Evolutionary conservation across 2,329 filamentous ascomycete species (phyloP).

Genomic region (Xylariaceae sp.): DNA sequence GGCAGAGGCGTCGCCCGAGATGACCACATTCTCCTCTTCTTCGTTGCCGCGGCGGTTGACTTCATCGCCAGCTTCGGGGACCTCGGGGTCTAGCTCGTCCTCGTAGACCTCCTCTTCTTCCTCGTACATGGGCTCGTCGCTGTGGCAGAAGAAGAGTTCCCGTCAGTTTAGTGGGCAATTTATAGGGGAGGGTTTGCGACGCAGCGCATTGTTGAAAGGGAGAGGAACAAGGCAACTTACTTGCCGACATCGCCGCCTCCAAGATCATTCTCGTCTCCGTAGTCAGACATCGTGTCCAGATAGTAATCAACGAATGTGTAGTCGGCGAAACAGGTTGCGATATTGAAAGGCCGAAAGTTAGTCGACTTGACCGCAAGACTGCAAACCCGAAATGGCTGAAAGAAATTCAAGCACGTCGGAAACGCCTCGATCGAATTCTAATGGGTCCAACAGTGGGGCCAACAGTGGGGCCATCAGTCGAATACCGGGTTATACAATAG

Average conservation of each 20-base stretch:
- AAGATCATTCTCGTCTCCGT: conserved; percentile 29
- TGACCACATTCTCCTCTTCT: conserved; percentile 53
- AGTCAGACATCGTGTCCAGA: conserved; percentile 29
- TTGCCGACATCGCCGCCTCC: conserved; percentile 21
- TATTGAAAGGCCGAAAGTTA: neutral
- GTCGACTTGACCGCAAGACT: conserved; percentile 22
- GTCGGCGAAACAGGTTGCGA: neutral
- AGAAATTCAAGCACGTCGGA: conserved; percentile 17
- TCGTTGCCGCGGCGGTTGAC: conserved; percentile 50
- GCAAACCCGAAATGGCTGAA: conserved; percentile 23
- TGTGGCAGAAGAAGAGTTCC: conserved; percentile 29
- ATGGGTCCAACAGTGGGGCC: too few relatives aligned
- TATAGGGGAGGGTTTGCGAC: conserved; percentile 18
- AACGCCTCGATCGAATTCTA: neutral
- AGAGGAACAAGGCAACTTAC: conserved; percentile 9
- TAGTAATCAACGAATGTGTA: conserved; percentile 7
- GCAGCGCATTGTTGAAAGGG: conserved; percentile 8
- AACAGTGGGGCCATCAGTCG: too few relatives aligned
- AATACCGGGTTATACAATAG: too few relatives aligned
- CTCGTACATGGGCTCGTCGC: conserved; percentile 66
- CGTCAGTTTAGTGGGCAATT: conserved; percentile 29
- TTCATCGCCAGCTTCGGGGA: conserved; percentile 45
- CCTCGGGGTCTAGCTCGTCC: conserved; percentile 52
- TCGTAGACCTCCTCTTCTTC: conserved; percentile 57
- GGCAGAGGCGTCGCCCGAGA: conserved; percentile 57